phyloP scores from a whole-genome alignment of 2,329 filamentous ascomycete species.

The Bipolaris sorokiniana region DNA sequence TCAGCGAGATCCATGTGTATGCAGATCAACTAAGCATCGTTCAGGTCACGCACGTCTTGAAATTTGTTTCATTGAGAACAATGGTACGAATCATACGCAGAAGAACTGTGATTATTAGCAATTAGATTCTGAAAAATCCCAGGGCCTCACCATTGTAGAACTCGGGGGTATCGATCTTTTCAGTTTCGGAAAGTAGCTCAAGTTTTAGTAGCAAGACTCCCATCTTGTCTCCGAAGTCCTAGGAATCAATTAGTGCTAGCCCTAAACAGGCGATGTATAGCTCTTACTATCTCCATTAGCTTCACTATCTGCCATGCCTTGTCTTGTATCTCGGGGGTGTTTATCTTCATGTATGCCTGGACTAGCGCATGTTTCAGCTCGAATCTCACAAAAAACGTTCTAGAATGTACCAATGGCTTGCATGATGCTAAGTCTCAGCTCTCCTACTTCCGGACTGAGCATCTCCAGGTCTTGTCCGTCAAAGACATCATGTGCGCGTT shows the following conservation, averaged over 20 bases:
- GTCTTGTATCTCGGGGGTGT: constrained; percentile 53
- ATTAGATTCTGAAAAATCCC: neutral
- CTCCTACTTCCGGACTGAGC: constrained; percentile 64
- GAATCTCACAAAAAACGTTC: too few relatives aligned
- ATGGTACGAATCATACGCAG: constrained; percentile 66
- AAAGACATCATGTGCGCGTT: constrained; percentile 68
- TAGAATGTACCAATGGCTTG: constrained; percentile 57
- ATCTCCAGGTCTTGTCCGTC: constrained; percentile 61
- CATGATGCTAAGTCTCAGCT: constrained; percentile 70
- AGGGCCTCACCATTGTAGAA: constrained; percentile 50
- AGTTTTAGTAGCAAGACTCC: constrained; percentile 71
- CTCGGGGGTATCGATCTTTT: constrained; percentile 44
- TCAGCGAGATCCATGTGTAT: neutral
- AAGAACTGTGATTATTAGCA: constrained; percentile 56
- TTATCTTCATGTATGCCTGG: constrained; percentile 59
- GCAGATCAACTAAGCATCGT: neutral
- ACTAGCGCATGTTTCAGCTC: constrained; percentile 52
- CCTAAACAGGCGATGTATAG: neutral
- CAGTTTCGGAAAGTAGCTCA: constrained; percentile 64
- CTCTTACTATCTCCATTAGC: constrained; percentile 61
- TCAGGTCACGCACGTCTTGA: constrained; percentile 59
- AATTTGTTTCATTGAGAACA: constrained; percentile 66
- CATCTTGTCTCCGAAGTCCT: constrained; percentile 67
- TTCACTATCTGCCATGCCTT: constrained; percentile 65
- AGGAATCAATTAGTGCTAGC: neutral